phyloP scores from a whole-genome alignment of 73 alveolate genomes.

The Paramecium bursaria region DNA sequence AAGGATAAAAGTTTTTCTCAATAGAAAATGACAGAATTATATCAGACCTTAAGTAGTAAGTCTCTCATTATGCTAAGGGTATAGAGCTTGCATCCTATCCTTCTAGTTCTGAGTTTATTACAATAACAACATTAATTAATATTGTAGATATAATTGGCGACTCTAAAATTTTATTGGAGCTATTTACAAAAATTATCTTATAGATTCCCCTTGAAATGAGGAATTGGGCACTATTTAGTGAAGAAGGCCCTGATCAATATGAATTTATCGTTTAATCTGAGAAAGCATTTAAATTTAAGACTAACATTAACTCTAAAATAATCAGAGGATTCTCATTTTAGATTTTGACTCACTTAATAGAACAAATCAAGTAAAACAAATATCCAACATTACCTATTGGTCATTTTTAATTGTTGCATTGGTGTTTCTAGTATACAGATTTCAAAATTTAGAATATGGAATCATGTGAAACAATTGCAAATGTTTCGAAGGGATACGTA shows the following conservation, averaged over 20 bases:
- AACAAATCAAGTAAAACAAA: constrained; percentile 36
- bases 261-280: constrained; percentile 54
- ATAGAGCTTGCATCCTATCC: constrained; percentile 61
- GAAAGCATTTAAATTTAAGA: constrained; percentile 45
- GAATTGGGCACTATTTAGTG: constrained; percentile 58
- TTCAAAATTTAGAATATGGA: constrained; percentile 64
- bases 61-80: constrained; percentile 57
- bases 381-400: constrained; percentile 32
- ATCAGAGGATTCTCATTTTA: constrained; percentile 1
- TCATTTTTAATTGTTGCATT: constrained; percentile 54
- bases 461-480: constrained; percentile 64
- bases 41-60: constrained; percentile 56
- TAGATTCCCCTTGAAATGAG: constrained; percentile 42
- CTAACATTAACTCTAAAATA: background rate
- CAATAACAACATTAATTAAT: constrained; percentile 42
- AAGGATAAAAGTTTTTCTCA: constrained; percentile 63
- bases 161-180: constrained; percentile 47
- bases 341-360: constrained; percentile 5
- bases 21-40: constrained; percentile 69
- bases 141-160: constrained; percentile 63
- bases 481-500: constrained; percentile 56
- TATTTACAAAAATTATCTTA: constrained; percentile 51
- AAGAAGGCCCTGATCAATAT: constrained; percentile 39
- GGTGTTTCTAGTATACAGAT: constrained; percentile 60
- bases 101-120: constrained; percentile 30